A percentile compares a stretch with the other conserved stretches of the same genome.
phyloP scores from a whole-genome alignment of 495 filamentous ascomycete species.

The Sphaerosporella brunnea region DNA sequence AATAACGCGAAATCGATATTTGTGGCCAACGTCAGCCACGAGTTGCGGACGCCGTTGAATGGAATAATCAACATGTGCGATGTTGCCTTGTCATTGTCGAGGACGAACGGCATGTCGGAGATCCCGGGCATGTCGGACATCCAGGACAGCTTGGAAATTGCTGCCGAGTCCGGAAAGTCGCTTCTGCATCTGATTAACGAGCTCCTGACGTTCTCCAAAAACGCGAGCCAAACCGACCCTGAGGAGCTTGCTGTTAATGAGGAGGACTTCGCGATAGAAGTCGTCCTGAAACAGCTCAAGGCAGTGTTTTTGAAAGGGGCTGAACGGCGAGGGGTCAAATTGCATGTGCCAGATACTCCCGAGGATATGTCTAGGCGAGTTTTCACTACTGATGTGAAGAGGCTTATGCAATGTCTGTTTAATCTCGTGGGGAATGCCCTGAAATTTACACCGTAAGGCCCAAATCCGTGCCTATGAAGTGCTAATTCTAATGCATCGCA shows the following conservation, averaged over 20 bases:
- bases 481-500: constrained; percentile 8
- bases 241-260: constrained; percentile 56
- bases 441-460: constrained; percentile 59
- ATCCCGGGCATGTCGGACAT: constrained; percentile 37
- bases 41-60: constrained; percentile 81
- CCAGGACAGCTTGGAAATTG: constrained; percentile 62
- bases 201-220: constrained; percentile 79
- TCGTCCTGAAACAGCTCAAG: constrained; percentile 58
- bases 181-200: constrained; percentile 79
- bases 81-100: constrained; percentile 75
- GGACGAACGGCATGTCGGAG: too few species aligned
- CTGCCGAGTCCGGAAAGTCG: constrained; percentile 81
- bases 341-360: constrained; percentile 50
- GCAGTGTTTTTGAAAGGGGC: constrained; percentile 84
- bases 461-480: neutral
- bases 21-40: constrained; percentile 90
- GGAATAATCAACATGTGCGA: constrained; percentile 87
- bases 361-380: constrained; percentile 30
- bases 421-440: constrained; percentile 84
- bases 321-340: constrained; percentile 53
- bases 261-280: constrained; percentile 56
- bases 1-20: constrained; percentile 92
- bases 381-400: constrained; percentile 70
- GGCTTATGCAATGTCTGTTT: constrained; percentile 77
- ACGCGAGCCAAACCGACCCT: constrained; percentile 74